Percentiles rank a stretch among this genome's conserved stretches.
Conservation (phyloP, 306 rosid genomes). For the Luffa aegyptiaca region DNA sequence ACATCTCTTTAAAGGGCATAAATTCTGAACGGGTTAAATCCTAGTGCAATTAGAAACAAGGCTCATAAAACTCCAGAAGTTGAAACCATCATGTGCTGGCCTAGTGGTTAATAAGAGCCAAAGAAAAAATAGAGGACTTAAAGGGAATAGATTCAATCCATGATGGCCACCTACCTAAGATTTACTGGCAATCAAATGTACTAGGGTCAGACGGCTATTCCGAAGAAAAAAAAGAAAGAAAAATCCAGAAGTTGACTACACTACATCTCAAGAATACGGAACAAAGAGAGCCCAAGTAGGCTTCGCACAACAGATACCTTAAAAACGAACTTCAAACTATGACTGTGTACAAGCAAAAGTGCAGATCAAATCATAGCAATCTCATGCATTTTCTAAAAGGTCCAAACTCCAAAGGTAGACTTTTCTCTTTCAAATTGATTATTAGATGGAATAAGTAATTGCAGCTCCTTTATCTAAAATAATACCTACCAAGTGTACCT, state of each 20-base stretch:
- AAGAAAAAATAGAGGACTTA: no score
- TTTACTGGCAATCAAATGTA: no score
- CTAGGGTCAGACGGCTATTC: no score
- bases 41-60: neutral
- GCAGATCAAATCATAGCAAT: neutral
- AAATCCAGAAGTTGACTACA: neutral
- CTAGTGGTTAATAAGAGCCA: no score
- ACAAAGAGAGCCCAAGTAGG: neutral
- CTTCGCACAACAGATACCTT: neutral
- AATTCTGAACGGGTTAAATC: neutral
- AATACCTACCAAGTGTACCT: neutral
- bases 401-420: neutral
- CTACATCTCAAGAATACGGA: neutral
- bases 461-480: neutral
- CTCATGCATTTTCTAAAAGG: neutral
- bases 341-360: neutral
- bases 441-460: neutral
- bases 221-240: neutral
- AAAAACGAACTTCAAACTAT: neutral
- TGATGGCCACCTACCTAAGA: no score
- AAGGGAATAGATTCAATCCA: no score
- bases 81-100: no score
- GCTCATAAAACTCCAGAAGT: neutral
- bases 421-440: neutral
- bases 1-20: neutral